Percentiles rank a stretch among this genome's conserved stretches.
Conservation (phyloP, 495 filamentous ascomycete species). For the Gamarada debralockiae region DNA sequence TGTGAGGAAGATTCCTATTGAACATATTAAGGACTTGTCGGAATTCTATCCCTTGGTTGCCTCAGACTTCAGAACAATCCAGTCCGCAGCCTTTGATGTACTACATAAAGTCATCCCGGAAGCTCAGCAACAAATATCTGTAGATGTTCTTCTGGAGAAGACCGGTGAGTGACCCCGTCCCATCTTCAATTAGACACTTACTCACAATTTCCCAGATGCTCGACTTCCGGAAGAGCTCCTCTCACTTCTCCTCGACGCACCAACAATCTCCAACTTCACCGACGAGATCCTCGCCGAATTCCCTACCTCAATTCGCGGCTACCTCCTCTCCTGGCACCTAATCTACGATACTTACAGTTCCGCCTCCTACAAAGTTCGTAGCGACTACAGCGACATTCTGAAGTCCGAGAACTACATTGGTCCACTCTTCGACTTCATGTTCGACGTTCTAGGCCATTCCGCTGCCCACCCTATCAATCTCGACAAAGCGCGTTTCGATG, state of each 20-base stretch:
- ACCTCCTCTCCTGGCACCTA: constrained; percentile 88
- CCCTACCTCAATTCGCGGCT: constrained; percentile 57
- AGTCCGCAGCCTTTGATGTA: constrained; percentile 75
- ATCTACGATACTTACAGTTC: constrained; percentile 83
- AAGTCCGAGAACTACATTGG: constrained; percentile 67
- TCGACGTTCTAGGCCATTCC: constrained; percentile 75
- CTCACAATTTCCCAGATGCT: constrained; percentile 35
- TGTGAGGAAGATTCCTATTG: constrained; percentile 53
- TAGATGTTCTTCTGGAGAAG: constrained; percentile 77
- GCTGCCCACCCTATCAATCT: constrained; percentile 60
- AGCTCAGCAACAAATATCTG: constrained; percentile 75
- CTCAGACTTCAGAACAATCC: constrained; percentile 67
- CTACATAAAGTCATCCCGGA: constrained; percentile 74
- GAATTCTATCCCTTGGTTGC: constrained; percentile 70
- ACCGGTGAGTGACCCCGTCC: constrained; percentile 32
- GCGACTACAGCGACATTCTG: constrained; percentile 70
- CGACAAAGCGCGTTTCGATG: constrained; percentile 37
- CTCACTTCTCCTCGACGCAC: constrained; percentile 57
- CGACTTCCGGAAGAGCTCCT: constrained; percentile 66
- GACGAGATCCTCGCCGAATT: constrained; percentile 46
- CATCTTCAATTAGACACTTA: neutral
- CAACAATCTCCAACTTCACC: constrained; percentile 38
- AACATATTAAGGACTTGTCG: constrained; percentile 50
- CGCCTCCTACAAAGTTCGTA: constrained; percentile 74
- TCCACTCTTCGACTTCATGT: constrained; percentile 71